Conservation (phyloP, 495 filamentous ascomycete species). For the Penicillium bialowiezense region DNA sequence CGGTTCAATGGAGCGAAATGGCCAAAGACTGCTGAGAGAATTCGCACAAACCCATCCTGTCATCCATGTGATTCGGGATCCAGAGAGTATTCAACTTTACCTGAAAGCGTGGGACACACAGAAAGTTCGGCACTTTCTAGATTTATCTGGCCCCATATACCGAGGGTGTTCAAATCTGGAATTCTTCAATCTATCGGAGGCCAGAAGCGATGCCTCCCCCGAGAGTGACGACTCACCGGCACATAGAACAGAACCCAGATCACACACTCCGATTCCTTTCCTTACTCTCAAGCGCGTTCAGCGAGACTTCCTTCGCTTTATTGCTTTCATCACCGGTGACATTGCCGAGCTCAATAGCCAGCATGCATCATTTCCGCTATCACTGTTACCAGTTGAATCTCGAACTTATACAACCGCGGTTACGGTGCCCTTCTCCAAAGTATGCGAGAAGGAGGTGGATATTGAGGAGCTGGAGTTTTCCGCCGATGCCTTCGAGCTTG, state of each 20-base stretch:
- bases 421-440: constrained; percentile 57
- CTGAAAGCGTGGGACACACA: constrained; percentile 56
- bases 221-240: constrained; percentile 31
- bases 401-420: constrained; percentile 62
- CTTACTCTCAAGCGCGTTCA: constrained; percentile 66
- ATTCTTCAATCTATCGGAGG: constrained; percentile 66
- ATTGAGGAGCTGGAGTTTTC: constrained; percentile 64
- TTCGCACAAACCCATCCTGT: constrained; percentile 62
- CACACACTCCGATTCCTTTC: constrained; percentile 48
- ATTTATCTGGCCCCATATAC: constrained; percentile 52
- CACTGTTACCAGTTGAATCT: constrained; percentile 60
- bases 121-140: constrained; percentile 52
- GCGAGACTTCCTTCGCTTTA: constrained; percentile 66
- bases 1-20: constrained; percentile 49
- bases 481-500: constrained; percentile 66
- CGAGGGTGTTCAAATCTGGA: constrained; percentile 69
- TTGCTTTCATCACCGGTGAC: constrained; percentile 60
- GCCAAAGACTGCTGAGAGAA: constrained; percentile 39
- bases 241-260: constrained; percentile 35
- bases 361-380: constrained; percentile 66
- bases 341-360: constrained; percentile 50
- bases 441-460: constrained; percentile 54
- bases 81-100: constrained; percentile 59
- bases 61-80: constrained; percentile 67
- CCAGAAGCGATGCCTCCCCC: constrained; percentile 21